Base-by-base conservation (phyloP, 2,329 filamentous ascomycete genomes). In the Sarocladiaceae sp. region DNA sequence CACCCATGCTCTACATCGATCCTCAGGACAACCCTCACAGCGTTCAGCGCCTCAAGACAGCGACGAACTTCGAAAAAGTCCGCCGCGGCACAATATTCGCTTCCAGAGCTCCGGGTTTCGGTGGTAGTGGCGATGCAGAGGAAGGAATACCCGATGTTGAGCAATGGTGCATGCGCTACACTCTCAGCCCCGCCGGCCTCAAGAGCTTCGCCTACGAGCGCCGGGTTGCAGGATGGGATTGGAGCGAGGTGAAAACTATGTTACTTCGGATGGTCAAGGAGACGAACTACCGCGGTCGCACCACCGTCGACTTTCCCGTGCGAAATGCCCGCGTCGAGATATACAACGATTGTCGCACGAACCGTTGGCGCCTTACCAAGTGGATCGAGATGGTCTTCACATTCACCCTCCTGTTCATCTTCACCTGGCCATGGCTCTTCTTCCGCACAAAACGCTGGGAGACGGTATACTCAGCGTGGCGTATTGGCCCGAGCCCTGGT, bases 91-190 rank as follows among this genome's bases (percentile, higher is more conserved):
- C 82, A 3, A 72, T 83, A 49, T 71, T 82, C 15, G 72, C 75
- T 53, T 75, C 69, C 4, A 68, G 76, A 3, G 81, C 75, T 0
- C 76, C 78, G 1, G 69, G 68, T n/a, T 67, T 73, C 37, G 64
- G 66, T 53, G 61, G 63, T 51, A 60, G 62, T 20, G 54, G 56
- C 17, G 51, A 51, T 3, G 59, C 62, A 5, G 66, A 69, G 42
- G 59, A 59, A n/a, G 66, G 66, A 18, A 60, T 57, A 3, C 66
- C 67, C 0, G 55, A 58, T n/a, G 59, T 69, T 39, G 55, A 62
- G 8, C 78, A 84, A 54, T 91, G 87, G 87, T 89, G 85, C 59
- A 79, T 86, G 53, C 76, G 78, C 35, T 92, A 82, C 67, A 84
- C 81, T 59, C 77, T 77, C 2, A 82, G 77, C 57, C 70, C 72